Conservation (phyloP, 352 stramenopile genomes). For the Hyaloperonospora brassicae region DNA sequence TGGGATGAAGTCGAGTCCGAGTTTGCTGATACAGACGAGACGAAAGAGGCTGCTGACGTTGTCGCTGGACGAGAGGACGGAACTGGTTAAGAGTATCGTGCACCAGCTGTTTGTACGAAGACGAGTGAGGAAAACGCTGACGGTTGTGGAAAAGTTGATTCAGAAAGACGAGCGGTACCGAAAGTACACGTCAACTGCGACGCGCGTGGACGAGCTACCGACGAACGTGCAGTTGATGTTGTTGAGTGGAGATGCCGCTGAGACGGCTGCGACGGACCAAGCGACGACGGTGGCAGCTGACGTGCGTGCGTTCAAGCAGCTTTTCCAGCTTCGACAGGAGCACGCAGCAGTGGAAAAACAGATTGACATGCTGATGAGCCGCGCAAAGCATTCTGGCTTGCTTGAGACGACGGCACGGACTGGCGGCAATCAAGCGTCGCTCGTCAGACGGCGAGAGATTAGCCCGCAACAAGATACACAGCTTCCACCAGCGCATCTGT, state of each 20-base stretch:
- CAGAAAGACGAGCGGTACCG: constrained; percentile 62
- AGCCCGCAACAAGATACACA: constrained; percentile 21
- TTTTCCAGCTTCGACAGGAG: constrained; percentile 59
- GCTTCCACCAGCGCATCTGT: constrained; percentile 54
- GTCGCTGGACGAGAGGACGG: constrained; percentile 29
- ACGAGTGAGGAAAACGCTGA: constrained; percentile 38
- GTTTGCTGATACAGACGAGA: constrained; percentile 49
- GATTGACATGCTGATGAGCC: constrained; percentile 31
- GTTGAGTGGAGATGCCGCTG: constrained; percentile 4
- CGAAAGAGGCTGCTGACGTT: constrained; percentile 31
- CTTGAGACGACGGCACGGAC: constrained; percentile 41
- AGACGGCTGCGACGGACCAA: constrained; percentile 18
- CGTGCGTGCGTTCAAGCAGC: constrained; percentile 60
- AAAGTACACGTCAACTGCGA: constrained; percentile 38
- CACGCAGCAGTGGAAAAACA: constrained; percentile 24
- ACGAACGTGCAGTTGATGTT: constrained; percentile 38
- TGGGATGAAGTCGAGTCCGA: constrained; percentile 20
- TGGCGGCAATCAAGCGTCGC: constrained; percentile 50
- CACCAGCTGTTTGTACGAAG: constrained; percentile 34
- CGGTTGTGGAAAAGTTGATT: constrained; percentile 56
- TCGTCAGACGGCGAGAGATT: constrained; percentile 47
- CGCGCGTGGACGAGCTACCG: constrained; percentile 46
- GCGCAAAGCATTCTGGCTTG: constrained; percentile 33
- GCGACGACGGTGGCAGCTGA: constrained; percentile 55
- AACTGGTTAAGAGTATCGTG: constrained; percentile 53